A percentile compares a stretch with the other conserved stretches of the same genome.
Evolutionary conservation across 805 yeast genomes (phyloP).

Genomic region (Suhomyces kilbournensis): DNA sequence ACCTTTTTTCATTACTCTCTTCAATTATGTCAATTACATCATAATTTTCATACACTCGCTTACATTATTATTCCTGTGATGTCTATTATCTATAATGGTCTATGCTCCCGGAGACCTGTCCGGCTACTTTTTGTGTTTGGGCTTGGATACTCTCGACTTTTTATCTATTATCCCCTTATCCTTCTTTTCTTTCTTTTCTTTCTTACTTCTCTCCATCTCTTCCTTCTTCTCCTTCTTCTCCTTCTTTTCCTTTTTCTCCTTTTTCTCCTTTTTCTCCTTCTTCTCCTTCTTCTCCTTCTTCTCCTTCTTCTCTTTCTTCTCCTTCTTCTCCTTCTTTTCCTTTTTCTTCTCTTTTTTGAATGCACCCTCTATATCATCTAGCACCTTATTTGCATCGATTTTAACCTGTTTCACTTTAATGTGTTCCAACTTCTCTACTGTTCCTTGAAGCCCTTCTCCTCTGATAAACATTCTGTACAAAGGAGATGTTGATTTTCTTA

Average conservation of each 20-base stretch:
- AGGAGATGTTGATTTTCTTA: slow-evolving; percentile 60
- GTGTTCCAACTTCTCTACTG: slow-evolving; percentile 47
- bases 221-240: background rate
- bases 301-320: slow-evolving; percentile 21
- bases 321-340: slow-evolving; percentile 3
- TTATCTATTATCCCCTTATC: slow-evolving; percentile 14
- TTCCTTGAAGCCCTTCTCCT: slow-evolving; percentile 83
- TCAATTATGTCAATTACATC: too few relatives aligned
- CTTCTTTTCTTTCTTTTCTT: slow-evolving; percentile 18
- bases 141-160: slow-evolving; percentile 20
- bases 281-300: slow-evolving; percentile 24
- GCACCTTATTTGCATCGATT: slow-evolving; percentile 18
- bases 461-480: slow-evolving; percentile 81
- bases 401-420: slow-evolving; percentile 12
- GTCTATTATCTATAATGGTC: background rate
- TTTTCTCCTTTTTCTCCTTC: slow-evolving; percentile 20
- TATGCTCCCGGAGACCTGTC: slow-evolving; percentile 5
- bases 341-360: slow-evolving; percentile 11
- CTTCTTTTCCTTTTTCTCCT: slow-evolving; percentile 13
- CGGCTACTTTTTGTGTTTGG: slow-evolving; percentile 2
- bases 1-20: too few relatives aligned
- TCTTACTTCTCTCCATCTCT: background rate
- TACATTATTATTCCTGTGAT: background rate
- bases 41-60: too few relatives aligned
- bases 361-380: slow-evolving; percentile 11